Conservation (phyloP, 345 rosid genomes). For the Orychophragmus violaceus region DNA sequence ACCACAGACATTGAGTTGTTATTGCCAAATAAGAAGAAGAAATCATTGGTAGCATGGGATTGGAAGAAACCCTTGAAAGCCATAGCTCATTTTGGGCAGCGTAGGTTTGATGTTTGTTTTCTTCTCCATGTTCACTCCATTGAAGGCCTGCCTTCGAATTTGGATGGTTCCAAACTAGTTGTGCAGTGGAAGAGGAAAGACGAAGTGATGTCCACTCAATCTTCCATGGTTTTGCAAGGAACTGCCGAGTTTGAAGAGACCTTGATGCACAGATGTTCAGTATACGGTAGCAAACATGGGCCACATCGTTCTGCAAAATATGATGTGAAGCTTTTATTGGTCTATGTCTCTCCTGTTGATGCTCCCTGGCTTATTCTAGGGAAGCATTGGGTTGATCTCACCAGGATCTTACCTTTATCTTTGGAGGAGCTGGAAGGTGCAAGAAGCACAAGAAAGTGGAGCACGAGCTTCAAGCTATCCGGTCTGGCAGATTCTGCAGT, state of each 20-base stretch:
- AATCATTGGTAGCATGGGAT: constrained; percentile 44
- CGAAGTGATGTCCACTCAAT: constrained; percentile 43
- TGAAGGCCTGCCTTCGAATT: constrained; percentile 54
- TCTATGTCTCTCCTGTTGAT: constrained; percentile 41
- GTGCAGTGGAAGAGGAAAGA: constrained; percentile 73
- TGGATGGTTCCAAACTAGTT: constrained; percentile 42
- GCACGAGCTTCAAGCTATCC: constrained; percentile 59
- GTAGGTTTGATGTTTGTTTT: constrained; percentile 57
- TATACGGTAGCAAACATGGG: constrained; percentile 57
- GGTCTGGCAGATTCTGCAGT: constrained; percentile 59
- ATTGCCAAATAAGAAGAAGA: constrained; percentile 37
- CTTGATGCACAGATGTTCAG: constrained; percentile 48
- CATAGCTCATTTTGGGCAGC: constrained; percentile 51
- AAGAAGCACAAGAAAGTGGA: constrained; percentile 60
- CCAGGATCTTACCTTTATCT: constrained; percentile 63
- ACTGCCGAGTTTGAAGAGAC: constrained; percentile 66
- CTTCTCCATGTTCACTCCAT: constrained; percentile 71
- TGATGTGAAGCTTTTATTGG: constrained; percentile 50
- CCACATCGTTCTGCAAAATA: constrained; percentile 54
- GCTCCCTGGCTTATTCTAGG: constrained; percentile 44
- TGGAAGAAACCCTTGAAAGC: constrained; percentile 87
- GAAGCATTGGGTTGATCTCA: constrained; percentile 73
- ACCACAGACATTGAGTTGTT: constrained; percentile 9
- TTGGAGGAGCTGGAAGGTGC: constrained; percentile 63
- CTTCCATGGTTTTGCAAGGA: constrained; percentile 45